These are phyloP conservation scores for Candida parachauliodes DNA, from an alignment of 805 yeast species.

Conservation along the genomic window DNA sequence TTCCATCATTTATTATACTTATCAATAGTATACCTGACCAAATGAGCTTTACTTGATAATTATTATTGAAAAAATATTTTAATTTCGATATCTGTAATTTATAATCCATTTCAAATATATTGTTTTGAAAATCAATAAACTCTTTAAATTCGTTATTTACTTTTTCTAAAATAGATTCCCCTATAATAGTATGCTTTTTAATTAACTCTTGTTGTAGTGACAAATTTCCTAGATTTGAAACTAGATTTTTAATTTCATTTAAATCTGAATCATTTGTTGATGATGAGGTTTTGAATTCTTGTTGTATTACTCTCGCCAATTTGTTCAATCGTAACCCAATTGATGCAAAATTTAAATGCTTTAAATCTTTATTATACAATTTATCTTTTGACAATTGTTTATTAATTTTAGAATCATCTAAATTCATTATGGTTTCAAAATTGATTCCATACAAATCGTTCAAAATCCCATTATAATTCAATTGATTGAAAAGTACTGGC, in stretches of 20 bases:
- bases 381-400: slow-evolving; percentile 11
- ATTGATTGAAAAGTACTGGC: slow-evolving; percentile 68
- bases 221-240: slow-evolving; percentile 61
- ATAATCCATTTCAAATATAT: slow-evolving; percentile 48
- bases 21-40: slow-evolving; percentile 55
- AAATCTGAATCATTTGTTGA: slow-evolving; percentile 12
- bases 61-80: slow-evolving; percentile 37
- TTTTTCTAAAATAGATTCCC: slow-evolving; percentile 55
- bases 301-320: slow-evolving; percentile 68
- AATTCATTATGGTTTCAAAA: slow-evolving; percentile 24
- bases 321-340: slow-evolving; percentile 71
- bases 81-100: slow-evolving; percentile 25
- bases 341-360: slow-evolving; percentile 70
- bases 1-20: slow-evolving; percentile 63
- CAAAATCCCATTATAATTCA: slow-evolving; percentile 78
- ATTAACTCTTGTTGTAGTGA: slow-evolving; percentile 67
- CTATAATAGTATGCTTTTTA: slow-evolving; percentile 69
- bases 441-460: slow-evolving; percentile 64
- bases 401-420: slow-evolving; percentile 12
- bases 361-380: slow-evolving; percentile 38
- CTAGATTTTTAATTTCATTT: slow-evolving; percentile 64
- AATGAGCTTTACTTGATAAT: slow-evolving; percentile 38
- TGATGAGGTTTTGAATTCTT: slow-evolving; percentile 41
- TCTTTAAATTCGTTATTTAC: slow-evolving; percentile 41
- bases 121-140: slow-evolving; percentile 64